Conservation (phyloP, 78 protist genomes). For the Creolimax fragrantissima region DNA sequence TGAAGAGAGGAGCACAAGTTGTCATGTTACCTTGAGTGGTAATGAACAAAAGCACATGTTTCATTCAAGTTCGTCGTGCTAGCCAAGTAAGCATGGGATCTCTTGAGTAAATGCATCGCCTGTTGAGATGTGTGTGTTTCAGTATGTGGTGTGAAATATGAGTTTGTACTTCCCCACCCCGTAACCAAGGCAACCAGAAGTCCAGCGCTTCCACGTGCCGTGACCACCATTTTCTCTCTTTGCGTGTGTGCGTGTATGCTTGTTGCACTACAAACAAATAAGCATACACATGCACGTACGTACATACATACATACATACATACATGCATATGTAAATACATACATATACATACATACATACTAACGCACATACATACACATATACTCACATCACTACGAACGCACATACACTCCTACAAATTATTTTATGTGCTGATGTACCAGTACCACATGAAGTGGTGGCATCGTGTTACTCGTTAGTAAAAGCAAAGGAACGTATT, state of each 20-base stretch:
- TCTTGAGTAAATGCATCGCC: too few species aligned
- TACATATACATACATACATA: not conserved
- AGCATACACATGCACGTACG: not conserved
- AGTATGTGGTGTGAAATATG: too few species aligned
- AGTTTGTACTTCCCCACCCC: not conserved
- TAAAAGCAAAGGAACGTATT: too few species aligned
- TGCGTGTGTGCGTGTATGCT: not conserved
- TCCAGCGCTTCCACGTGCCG: not conserved
- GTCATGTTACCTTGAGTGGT: too few species aligned
- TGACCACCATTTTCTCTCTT: not conserved
- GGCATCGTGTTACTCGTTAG: too few species aligned
- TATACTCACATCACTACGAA: not conserved
- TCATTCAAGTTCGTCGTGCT: not conserved
- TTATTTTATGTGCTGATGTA: too few species aligned
- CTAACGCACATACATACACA: not conserved
- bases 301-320: not conserved
- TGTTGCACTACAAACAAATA: not conserved
- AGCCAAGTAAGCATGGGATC: too few species aligned
- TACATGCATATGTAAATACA: not conserved
- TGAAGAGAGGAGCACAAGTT: too few species aligned
- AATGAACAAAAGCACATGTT: too few species aligned
- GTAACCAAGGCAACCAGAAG: not conserved
- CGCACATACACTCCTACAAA: not conserved
- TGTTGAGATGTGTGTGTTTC: too few species aligned
- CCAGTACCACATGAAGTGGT: too few species aligned